A percentile compares a stretch with the other conserved stretches of the same genome.
Conservation (phyloP, 2,329 filamentous ascomycete species). For the Cucurbitaria berberidis region DNA sequence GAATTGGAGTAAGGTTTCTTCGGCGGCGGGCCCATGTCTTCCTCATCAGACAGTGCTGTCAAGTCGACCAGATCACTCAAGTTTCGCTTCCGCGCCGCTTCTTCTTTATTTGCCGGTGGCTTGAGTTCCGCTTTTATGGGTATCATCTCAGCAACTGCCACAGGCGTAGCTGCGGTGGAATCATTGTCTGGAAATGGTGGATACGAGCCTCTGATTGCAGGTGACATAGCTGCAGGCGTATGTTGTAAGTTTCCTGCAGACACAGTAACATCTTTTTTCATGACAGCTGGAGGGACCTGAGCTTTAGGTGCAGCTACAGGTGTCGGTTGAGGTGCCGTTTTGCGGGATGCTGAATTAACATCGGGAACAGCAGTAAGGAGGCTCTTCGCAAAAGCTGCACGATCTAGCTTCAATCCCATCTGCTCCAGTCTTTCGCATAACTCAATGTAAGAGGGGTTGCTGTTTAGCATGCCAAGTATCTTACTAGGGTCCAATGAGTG, state of each 20-base stretch:
- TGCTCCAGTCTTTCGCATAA: slow-evolving; percentile 61
- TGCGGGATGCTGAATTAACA: slow-evolving; percentile 40
- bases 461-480: slow-evolving; percentile 56
- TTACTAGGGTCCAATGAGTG: slow-evolving; percentile 49
- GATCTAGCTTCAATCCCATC: slow-evolving; percentile 57
- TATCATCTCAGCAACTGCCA: slow-evolving; percentile 42
- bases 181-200: slow-evolving; percentile 19
- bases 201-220: slow-evolving; percentile 17
- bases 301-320: slow-evolving; percentile 15
- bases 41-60: slow-evolving; percentile 55
- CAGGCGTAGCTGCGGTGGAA: slow-evolving; percentile 24
- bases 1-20: slow-evolving; percentile 35
- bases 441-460: slow-evolving; percentile 62
- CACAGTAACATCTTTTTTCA: slow-evolving; percentile 24
- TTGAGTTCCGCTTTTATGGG: slow-evolving; percentile 35
- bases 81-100: slow-evolving; percentile 61
- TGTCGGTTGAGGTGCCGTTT: slow-evolving; percentile 14
- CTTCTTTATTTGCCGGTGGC: slow-evolving; percentile 57
- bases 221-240: slow-evolving; percentile 20
- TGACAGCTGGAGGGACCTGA: slow-evolving; percentile 29
- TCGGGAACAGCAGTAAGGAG: slow-evolving; percentile 56
- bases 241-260: slow-evolving; percentile 23
- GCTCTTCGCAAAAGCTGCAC: slow-evolving; percentile 60
- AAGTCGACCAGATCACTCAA: slow-evolving; percentile 63
- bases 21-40: slow-evolving; percentile 46